Percentiles rank a stretch among this genome's conserved stretches.
These are phyloP conservation scores for Daldinia loculata DNA, from an alignment of 495 filamentous ascomycete genomes.

Conservation along the genomic window DNA sequence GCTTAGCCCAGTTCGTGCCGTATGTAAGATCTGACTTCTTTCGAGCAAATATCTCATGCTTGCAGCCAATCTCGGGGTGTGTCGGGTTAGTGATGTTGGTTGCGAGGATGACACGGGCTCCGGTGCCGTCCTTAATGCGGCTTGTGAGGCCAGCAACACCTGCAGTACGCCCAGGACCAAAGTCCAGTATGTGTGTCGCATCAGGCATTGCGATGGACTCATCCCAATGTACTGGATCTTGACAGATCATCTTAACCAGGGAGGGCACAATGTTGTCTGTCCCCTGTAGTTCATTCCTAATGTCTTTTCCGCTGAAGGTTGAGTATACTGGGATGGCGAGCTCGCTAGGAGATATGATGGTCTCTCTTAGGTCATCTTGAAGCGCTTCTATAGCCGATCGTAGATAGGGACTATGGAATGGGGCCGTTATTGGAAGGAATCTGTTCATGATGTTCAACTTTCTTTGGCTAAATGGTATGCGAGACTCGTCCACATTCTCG, in stretches of 20 bases:
- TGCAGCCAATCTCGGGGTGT: constrained; percentile 83
- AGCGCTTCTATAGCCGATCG: constrained; percentile 60
- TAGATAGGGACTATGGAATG: constrained; percentile 87
- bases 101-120: constrained; percentile 83
- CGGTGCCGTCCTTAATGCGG: constrained; percentile 88
- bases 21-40: constrained; percentile 80
- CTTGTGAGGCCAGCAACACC: constrained; percentile 88
- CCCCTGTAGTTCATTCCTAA: constrained; percentile 56
- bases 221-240: constrained; percentile 84
- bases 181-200: constrained; percentile 85
- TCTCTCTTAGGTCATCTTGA: constrained; percentile 74
- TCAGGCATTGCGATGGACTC: constrained; percentile 78
- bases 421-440: constrained; percentile 88
- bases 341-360: constrained; percentile 67
- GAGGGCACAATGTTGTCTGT: constrained; percentile 69
- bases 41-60: constrained; percentile 84
- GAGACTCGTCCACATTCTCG: constrained; percentile 84
- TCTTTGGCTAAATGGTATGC: constrained; percentile 85
- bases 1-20: constrained; percentile 85
- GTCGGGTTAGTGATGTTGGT: constrained; percentile 78
- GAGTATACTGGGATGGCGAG: constrained; percentile 78
- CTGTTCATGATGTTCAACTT: constrained; percentile 86
- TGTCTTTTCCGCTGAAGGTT: constrained; percentile 75
- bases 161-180: constrained; percentile 85
- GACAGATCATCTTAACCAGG: constrained; percentile 82